A percentile compares a stretch with the other conserved stretches of the same genome.
These are phyloP conservation scores for Lentinula aciculospora DNA, from an alignment of 768 basidiomycete species.

Conservation along the genomic window DNA sequence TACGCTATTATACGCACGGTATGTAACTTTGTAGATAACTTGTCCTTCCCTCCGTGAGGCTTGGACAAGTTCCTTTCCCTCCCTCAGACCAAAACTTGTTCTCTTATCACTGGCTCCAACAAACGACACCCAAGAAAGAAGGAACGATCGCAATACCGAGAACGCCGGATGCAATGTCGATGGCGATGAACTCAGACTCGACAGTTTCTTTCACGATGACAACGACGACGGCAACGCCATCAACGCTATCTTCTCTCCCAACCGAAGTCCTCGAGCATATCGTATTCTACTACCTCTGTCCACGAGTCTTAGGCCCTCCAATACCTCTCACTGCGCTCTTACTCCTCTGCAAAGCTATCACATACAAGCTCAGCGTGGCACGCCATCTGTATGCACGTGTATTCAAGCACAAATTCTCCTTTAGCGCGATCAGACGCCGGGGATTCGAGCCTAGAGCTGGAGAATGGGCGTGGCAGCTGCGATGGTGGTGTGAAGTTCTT, in stretches of 20 bases:
- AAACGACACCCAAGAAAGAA: neutral
- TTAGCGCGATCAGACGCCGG: conserved; percentile 43
- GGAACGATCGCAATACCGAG: neutral
- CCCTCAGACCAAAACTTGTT: neutral
- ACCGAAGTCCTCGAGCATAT: conserved; percentile 44
- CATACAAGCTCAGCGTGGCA: conserved; percentile 27
- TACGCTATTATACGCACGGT: neutral
- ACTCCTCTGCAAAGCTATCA: conserved; percentile 32
- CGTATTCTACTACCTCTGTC: conserved; percentile 38
- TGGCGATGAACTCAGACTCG: neutral
- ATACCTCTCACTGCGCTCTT: conserved; percentile 42
- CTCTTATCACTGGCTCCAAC: neutral
- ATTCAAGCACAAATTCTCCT: conserved; percentile 54
- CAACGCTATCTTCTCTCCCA: conserved; percentile 31
- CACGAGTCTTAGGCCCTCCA: conserved; percentile 40
- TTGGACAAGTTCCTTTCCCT: neutral
- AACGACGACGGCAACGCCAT: neutral
- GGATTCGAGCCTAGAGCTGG: conserved; percentile 28
- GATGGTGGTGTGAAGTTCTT: conserved; percentile 32
- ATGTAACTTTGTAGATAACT: neutral
- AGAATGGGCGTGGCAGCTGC: conserved; percentile 30
- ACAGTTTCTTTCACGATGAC: neutral
- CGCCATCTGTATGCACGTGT: conserved; percentile 45
- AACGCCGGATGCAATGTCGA: neutral
- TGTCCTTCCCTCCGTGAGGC: neutral